Evolutionary conservation across 2,329 filamentous ascomycete genomes (phyloP), one percentile per base, ranked within the genome.

Genomic region (Trichoderma harzianum): DNA sequence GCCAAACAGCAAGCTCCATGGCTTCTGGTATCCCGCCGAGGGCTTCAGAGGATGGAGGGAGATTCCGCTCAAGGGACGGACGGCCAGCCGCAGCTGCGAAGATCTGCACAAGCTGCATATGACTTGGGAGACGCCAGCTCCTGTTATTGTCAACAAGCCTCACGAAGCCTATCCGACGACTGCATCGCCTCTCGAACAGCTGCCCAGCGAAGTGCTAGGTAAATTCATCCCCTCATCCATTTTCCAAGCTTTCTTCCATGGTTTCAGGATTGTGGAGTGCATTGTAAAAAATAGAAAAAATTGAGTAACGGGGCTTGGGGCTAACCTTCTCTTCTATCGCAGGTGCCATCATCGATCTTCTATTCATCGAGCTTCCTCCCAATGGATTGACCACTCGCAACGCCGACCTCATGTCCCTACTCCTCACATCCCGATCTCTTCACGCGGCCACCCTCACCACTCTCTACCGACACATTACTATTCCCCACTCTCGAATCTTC

Each of bases 401-500:
- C 79, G 87, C 91, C 71, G 93, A 95, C 79, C 84, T 95, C 72
- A 91, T 94, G 84, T 89, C 92, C 21, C 87, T 94, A 74, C 85
- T 95, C 47, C 82, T 94, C 74, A 90, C 92, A n/a, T 95, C 92
- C n/a, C 89, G 88, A 78, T 88, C 89, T 34, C 84, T 95, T 72
- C 91, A 95, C 78, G 87, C 87, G 30, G 91, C 91, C 24, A 95
- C 93, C 4, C 84, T 95, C 39, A 88, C 89, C 75, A 92, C 92
- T 7, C 86, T 96, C 63, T 95, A 95, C 83, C 88, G 89, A 75
- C 90, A 93, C 79, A 92, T 95, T 80, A 94, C 92, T 57, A 92
- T 95, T 75, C 93, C 93, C 7, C 93, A 95, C 84, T 95, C 93
- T 30, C 86, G 90, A 73, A 93, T 94, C 79, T 96, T 95, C 83